Evolutionary conservation across 2,329 filamentous ascomycete genomes (phyloP), one percentile per base, ranked within the genome.

Genomic region (Ascocoryne sarcoides): DNA sequence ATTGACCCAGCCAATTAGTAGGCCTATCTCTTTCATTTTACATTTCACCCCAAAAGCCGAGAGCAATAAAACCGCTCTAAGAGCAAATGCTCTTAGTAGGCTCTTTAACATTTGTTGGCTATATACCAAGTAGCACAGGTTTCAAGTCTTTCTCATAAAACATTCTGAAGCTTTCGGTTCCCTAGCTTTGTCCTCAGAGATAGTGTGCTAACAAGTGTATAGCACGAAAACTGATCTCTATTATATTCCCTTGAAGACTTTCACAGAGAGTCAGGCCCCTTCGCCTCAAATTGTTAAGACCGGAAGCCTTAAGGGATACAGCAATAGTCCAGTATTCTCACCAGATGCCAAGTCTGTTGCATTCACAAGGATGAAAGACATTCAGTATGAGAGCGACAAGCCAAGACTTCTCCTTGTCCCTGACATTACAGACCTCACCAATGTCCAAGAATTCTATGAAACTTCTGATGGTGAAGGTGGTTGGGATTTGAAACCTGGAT

Each of bases 151-250:
- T n/a, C n/a, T n/a, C n/a, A n/a, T n/a, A n/a, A n/a, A n/a, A n/a
- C n/a, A n/a, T n/a, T n/a, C n/a, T n/a, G n/a, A n/a, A n/a, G n/a
- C n/a, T n/a, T n/a, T n/a, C n/a, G n/a, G n/a, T n/a, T n/a, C n/a
- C n/a, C n/a, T n/a, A n/a, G n/a, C n/a, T n/a, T n/a, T n/a, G n/a
- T n/a, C n/a, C n/a, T n/a, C n/a, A n/a, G n/a, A n/a, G n/a, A n/a
- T n/a, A n/a, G n/a, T n/a, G n/a, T n/a, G n/a, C n/a, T n/a, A n/a
- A n/a, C n/a, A n/a, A n/a, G n/a, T n/a, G n/a, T n/a, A n/a, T n/a
- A n/a, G n/a, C 60, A 94, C 87, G 4, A 90, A 89, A 54, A 82
- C 82, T 0, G 84, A 92, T 55, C 72, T 93, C 21, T 94, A 92
- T 61, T 76, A 81, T 34, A 72, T 84, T 3, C 73, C 79, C 0